Base-by-base conservation (phyloP, 176 grass and related monocot species). In the Aegilops tauschii region DNA sequence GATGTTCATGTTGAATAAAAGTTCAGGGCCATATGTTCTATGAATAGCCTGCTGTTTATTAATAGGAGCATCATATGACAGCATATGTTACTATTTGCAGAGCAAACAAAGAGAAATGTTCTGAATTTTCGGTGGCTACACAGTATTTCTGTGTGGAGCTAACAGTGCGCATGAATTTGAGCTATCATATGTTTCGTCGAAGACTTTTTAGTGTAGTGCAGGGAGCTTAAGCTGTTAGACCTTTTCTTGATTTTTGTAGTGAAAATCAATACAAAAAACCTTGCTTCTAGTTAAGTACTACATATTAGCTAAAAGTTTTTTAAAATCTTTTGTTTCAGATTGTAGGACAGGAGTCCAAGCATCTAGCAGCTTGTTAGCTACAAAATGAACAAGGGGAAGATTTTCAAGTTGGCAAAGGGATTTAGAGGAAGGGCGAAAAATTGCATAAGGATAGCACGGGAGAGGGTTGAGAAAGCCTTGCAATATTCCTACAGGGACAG, bases 391-490 rank as follows among this genome's bases (percentile, higher is more conserved):
- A 93, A 99, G 44, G 86, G 91, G 5, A 96, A 99, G 87, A 94
- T 99, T 69, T 96, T 99, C 62, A 96, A 96, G 89, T 85, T 99
- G 63, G 97, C 97, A 6, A 96, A 99, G 85, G 97, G 97, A 69
- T 99, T 99, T 82, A 91, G 94, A 79, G 97, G 92, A 47, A 90
- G 94, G 74, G 92, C 94, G 0, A 98, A 98, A 81, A 99, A 99
- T 70, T 99, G 97, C 87, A 99, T 99, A 87, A 84, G 97, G 65
- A 91, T 99, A 83, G 92, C 97, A 58, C 86, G 97, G 63, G 94
- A 94, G 88, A 91, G 97, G 85, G 97, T 96, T 65, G 97, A 99
- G 90, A 99, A 99, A 72, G 97, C 97, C 25, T 81, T 99, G 87
- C 92, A 98, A 30, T 99, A 96, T 76, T 94, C 94, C 7, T 99